Evolutionary conservation across 2,329 filamentous ascomycete species (phyloP).

Genomic region (Dothistroma pini): DNA sequence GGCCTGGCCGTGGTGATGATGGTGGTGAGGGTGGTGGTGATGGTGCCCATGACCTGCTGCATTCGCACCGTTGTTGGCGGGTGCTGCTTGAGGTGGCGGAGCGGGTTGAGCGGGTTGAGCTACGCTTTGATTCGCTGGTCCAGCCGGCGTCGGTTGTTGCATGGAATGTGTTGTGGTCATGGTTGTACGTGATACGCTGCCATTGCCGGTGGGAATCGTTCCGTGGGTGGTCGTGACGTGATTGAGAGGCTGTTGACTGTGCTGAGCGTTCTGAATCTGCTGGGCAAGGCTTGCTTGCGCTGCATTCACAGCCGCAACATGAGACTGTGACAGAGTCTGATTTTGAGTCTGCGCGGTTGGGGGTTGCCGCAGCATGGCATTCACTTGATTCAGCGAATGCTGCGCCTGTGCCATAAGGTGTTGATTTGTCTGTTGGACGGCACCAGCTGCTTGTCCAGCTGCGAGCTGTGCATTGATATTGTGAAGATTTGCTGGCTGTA

Average conservation of each 20-base stretch:
- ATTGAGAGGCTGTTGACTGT: constrained; percentile 15
- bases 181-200: not conserved
- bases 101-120: not conserved
- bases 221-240: constrained; percentile 6
- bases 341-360: constrained; percentile 7
- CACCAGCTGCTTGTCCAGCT: constrained; percentile 9
- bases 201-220: not conserved
- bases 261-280: constrained; percentile 16
- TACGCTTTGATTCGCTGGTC: not conserved
- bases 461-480: constrained; percentile 11
- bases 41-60: constrained; percentile 24
- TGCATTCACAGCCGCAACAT: constrained; percentile 17
- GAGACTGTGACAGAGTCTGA: constrained; percentile 12
- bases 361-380: constrained; percentile 17
- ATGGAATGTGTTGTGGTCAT: not conserved
- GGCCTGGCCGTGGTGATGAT: constrained; percentile 21
- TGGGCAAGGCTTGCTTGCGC: constrained; percentile 17
- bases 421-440: constrained; percentile 15
- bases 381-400: constrained; percentile 16
- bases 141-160: not conserved
- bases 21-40: constrained; percentile 22
- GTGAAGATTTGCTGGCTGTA: constrained; percentile 12
- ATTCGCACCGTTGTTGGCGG: not conserved
- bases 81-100: constrained; percentile 30
- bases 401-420: constrained; percentile 21